Evolutionary conservation across 2,329 filamentous ascomycete genomes (phyloP).

Genomic region (Lachnellula suecica): DNA sequence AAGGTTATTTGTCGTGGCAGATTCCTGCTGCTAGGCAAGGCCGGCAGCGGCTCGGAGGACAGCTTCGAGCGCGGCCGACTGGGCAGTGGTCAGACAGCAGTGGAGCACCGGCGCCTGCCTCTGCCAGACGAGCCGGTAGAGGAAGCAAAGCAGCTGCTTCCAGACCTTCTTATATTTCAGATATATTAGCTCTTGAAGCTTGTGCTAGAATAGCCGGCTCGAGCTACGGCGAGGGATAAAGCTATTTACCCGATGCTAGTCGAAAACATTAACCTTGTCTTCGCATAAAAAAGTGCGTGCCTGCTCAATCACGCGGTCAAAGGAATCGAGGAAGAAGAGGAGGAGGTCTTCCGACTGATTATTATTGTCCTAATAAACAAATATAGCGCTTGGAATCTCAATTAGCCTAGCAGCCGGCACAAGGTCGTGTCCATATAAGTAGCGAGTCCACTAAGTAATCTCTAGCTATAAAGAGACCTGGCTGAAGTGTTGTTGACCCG

Average conservation of each 20-base stretch:
- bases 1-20: background rate
- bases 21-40: background rate
- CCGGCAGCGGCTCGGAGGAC: background rate
- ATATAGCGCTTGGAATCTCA: background rate
- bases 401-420: background rate
- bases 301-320: slow-evolving; percentile 10
- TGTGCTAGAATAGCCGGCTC: background rate
- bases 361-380: background rate
- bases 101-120: background rate
- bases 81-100: slow-evolving; percentile 1
- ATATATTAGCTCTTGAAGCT: slow-evolving; percentile 10
- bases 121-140: slow-evolving; percentile 8
- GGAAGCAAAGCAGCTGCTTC: slow-evolving; percentile 14
- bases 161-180: slow-evolving; percentile 8
- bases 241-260: slow-evolving; percentile 12
- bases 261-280: slow-evolving; percentile 12
- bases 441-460: slow-evolving; percentile 4
- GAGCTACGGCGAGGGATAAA: slow-evolving; percentile 2
- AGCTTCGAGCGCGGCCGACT: background rate
- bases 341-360: slow-evolving; percentile 1
- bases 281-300: slow-evolving; percentile 3
- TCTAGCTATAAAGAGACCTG: slow-evolving; percentile 8
- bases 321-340: slow-evolving; percentile 4
- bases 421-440: slow-evolving; percentile 4
- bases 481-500: slow-evolving; percentile 1